Evolutionary conservation across 257 asterid species (phyloP).

Genomic region (Avicennia marina): DNA sequence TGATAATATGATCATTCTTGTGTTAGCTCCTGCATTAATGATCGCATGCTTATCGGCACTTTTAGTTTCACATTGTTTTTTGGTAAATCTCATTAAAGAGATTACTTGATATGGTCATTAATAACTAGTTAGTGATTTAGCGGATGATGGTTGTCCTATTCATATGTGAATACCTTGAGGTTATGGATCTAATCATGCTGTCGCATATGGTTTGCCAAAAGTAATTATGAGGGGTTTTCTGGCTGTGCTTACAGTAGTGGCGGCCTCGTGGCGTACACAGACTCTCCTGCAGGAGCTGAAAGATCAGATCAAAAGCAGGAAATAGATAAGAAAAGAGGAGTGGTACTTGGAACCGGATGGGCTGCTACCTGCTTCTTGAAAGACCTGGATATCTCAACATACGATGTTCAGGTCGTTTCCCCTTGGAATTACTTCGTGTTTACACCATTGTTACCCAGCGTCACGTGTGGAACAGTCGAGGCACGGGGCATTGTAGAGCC

Average conservation of each 20-base stretch:
- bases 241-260: conserved; percentile 68
- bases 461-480: conserved; percentile 97
- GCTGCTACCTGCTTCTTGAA: conserved; percentile 81
- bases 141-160: too few species aligned
- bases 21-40: too few species aligned
- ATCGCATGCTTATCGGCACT: too few species aligned
- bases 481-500: conserved; percentile 98
- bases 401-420: conserved; percentile 88
- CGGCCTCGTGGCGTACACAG: conserved; percentile 77
- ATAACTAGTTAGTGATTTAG: too few species aligned
- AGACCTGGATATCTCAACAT: conserved; percentile 69
- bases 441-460: conserved; percentile 95
- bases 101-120: too few species aligned
- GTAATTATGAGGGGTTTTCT: too few species aligned
- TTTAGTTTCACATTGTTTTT: too few species aligned
- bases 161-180: too few species aligned
- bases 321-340: conserved; percentile 51
- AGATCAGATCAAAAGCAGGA: conserved; percentile 20
- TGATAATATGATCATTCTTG: too few species aligned
- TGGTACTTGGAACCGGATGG: conserved; percentile 99
- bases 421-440: conserved; percentile 95
- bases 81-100: too few species aligned
- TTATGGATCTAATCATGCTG: too few species aligned
- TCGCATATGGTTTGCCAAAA: too few species aligned
- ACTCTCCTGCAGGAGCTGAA: conserved; percentile 34